Conservation (phyloP, 1,139 yeast genomes). For the Kurtzmaniella natalensis region DNA sequence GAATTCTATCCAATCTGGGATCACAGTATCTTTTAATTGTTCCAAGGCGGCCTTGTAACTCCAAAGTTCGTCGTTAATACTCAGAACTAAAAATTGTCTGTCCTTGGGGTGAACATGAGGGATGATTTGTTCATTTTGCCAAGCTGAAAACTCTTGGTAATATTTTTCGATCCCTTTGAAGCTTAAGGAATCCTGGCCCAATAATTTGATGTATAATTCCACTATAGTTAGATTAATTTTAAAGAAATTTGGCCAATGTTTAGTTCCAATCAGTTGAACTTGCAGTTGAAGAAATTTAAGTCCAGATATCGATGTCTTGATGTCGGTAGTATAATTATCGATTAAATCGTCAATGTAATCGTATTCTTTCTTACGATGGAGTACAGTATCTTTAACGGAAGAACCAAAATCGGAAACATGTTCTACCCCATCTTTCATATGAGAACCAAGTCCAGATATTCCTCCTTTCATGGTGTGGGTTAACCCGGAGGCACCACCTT, state of each 20-base stretch:
- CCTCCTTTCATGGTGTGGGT: constrained; percentile 6
- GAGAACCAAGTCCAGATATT: constrained; percentile 4
- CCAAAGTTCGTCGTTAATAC: constrained; percentile 27
- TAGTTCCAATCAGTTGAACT: constrained; percentile 26
- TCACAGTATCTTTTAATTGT: constrained; percentile 25
- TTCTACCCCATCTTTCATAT: constrained; percentile 4
- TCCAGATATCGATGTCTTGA: constrained; percentile 39
- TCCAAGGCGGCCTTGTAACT: constrained; percentile 28
- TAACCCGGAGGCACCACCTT: constrained; percentile 4
- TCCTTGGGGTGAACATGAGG: constrained; percentile 41
- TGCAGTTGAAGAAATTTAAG: constrained; percentile 37
- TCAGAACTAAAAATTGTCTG: constrained; percentile 22
- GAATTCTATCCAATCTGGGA: constrained; percentile 28
- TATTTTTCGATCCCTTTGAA: constrained; percentile 42
- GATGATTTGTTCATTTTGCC: constrained; percentile 27
- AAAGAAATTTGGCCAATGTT: constrained; percentile 34
- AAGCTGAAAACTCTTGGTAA: constrained; percentile 30
- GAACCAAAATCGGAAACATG: constrained; percentile 9
- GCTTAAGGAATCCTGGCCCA: constrained; percentile 36
- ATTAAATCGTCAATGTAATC: constrained; percentile 42
- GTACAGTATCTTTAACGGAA: constrained; percentile 16
- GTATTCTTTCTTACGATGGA: constrained; percentile 16
- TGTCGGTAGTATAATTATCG: constrained; percentile 40
- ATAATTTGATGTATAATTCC: constrained; percentile 27
- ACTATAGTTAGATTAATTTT: constrained; percentile 29